Conservation (phyloP, 495 filamentous ascomycete genomes). For the Stereocaulon alpinum region DNA sequence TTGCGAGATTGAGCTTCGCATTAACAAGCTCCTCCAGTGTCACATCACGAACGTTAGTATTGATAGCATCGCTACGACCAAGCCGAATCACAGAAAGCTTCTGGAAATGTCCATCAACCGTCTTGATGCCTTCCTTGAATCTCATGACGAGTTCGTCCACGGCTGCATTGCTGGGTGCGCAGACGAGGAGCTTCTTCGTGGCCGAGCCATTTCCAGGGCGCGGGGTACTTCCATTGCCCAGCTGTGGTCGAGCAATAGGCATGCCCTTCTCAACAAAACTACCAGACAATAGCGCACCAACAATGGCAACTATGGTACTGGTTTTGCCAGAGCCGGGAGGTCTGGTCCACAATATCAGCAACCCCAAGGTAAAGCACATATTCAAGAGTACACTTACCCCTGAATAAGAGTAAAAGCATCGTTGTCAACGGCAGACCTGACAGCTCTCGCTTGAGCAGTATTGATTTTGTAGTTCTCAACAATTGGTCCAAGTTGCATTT, state of each 20-base stretch:
- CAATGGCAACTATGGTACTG: conserved; percentile 94
- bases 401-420: conserved; percentile 95
- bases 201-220: conserved; percentile 27
- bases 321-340: conserved; percentile 96
- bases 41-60: conserved; percentile 77
- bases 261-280: conserved; percentile 42
- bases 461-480: conserved; percentile 75
- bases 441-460: conserved; percentile 79
- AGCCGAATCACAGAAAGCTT: conserved; percentile 78
- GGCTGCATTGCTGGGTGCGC: conserved; percentile 93
- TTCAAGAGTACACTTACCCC: conserved; percentile 42
- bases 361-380: not conserved
- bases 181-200: conserved; percentile 81
- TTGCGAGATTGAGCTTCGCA: conserved; percentile 46
- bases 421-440: conserved; percentile 83
- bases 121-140: conserved; percentile 81
- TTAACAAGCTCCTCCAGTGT: conserved; percentile 89
- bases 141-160: conserved; percentile 93
- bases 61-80: conserved; percentile 90
- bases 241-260: conserved; percentile 40
- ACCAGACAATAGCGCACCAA: conserved; percentile 70
- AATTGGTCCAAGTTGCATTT: conserved; percentile 54
- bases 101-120: conserved; percentile 55
- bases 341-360: conserved; percentile 24
- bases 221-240: conserved; percentile 14